Evolutionary conservation across 306 rosid genomes (phyloP), one percentile per base, ranked within the genome.

Genomic region (Prinsepia uniflora): DNA sequence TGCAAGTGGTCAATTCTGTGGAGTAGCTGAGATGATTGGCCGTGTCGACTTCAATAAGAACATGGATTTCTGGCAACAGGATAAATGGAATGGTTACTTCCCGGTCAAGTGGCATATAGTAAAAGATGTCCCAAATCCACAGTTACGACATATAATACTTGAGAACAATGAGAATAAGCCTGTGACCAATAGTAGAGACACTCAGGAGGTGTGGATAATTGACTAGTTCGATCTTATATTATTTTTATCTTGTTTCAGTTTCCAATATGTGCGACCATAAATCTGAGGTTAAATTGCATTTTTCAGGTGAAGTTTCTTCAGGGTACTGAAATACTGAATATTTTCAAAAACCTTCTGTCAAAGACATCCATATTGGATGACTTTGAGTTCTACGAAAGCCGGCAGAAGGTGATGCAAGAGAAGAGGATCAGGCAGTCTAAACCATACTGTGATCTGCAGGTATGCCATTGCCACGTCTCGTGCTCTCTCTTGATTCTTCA

Each of bases 61-160:
- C 75, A 90, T 90, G 97, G 95, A 82, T 65, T 90, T 90, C 82
- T 90, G 96, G 96, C 96, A 90, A 75, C 96, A 90, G 80, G 93
- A 88, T 67, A 90, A 90, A 81, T 90, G 97, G 97, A 88, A 74
- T 66, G 97, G 97, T 64, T 84, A 84, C 72, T 88, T 90, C 78
- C 90, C 92, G 43, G 97, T 90, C 61, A 90, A 90, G 72, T 90
- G 97, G 97, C 97, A 88, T 74, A 80, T 90, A 56, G 73, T 88
- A 77, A 90, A 88, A 71, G 97, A 90, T 54, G 74, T 90, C 79
- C 92, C 97, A 19, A 90, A 90, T 74, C 80, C 87, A 6, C 95
- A 86, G 64, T 74, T 90, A 36, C 92, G 97, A n/a, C 88, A 86
- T 61, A 86, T 90, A 75, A 81, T 88, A 61, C 92, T 88, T 0